A percentile compares a stretch with the other conserved stretches of the same genome.
Conservation (phyloP, 2,329 filamentous ascomycete genomes). For the Pseudogymnoascus sp. region DNA sequence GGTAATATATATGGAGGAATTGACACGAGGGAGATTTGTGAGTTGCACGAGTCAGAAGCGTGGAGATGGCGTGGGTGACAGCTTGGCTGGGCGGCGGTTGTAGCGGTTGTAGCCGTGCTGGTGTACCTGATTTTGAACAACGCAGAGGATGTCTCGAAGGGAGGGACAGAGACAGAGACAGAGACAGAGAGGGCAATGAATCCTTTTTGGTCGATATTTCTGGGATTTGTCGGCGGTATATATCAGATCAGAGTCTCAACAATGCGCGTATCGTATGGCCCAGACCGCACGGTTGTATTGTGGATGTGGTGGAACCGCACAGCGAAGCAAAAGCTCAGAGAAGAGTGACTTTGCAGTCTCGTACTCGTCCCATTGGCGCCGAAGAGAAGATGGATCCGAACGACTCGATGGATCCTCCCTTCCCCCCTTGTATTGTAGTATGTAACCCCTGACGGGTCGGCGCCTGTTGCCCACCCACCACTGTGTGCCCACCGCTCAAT, state of each 20-base stretch:
- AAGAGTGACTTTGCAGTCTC: neutral
- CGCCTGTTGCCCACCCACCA: conserved; percentile 4
- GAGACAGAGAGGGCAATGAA: neutral
- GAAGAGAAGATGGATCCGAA: neutral
- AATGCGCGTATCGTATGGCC: too few species aligned
- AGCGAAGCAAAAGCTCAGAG: neutral
- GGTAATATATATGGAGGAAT: neutral
- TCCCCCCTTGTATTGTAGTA: too few species aligned
- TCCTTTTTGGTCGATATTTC: neutral
- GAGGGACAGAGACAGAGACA: neutral
- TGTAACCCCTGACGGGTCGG: conserved; percentile 5
- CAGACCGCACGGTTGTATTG: neutral
- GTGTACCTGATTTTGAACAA: neutral
- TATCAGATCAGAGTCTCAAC: neutral
- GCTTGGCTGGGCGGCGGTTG: neutral
- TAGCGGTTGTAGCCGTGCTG: neutral
- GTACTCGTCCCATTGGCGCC: conserved; percentile 1
- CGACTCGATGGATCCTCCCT: too few species aligned
- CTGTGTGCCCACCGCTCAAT: conserved; percentile 3
- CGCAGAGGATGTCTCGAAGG: neutral
- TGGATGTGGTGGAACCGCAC: neutral
- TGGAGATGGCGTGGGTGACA: neutral
- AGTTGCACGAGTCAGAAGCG: neutral
- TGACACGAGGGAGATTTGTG: neutral
- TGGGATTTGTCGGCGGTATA: neutral